phyloP scores from a whole-genome alignment of 2,329 filamentous ascomycete species.

The Elsinoe batatas region DNA sequence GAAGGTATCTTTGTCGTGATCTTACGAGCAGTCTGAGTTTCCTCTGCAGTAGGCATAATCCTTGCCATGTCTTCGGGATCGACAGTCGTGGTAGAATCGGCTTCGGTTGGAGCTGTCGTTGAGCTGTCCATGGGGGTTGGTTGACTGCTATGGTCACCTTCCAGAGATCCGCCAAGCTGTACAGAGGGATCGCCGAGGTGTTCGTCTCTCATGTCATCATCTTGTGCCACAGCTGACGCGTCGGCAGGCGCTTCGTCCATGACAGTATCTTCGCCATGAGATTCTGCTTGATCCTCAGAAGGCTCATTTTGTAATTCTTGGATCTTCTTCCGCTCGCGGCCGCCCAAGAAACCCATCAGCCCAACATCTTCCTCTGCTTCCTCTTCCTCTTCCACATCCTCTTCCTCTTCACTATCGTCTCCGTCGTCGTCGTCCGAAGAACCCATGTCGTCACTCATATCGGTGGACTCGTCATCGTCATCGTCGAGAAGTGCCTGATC shows the following conservation, averaged over 20 bases:
- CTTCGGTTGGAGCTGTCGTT: constrained; percentile 15
- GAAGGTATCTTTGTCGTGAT: constrained; percentile 48
- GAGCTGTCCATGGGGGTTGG: constrained; percentile 16
- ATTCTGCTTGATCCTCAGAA: constrained; percentile 22
- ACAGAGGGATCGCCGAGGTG: constrained; percentile 5
- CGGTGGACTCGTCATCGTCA: constrained; percentile 31
- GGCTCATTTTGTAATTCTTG: constrained; percentile 18
- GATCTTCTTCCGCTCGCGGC: constrained; percentile 19
- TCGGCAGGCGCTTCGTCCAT: neutral
- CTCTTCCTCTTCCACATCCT: constrained; percentile 19
- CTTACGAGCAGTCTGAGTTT: constrained; percentile 17
- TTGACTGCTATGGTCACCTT: constrained; percentile 16
- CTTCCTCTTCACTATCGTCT: constrained; percentile 20
- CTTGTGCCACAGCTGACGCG: neutral
- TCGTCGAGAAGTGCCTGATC: constrained; percentile 31
- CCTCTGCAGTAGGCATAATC: constrained; percentile 13
- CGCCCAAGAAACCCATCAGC: constrained; percentile 22
- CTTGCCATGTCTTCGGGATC: constrained; percentile 15
- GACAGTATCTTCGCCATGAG: constrained; percentile 21
- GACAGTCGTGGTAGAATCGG: constrained; percentile 17
- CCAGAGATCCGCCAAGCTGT: constrained; percentile 14
- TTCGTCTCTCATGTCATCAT: neutral
- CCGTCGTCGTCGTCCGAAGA: constrained; percentile 27
- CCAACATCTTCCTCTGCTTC: constrained; percentile 15
- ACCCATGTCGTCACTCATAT: constrained; percentile 31